Evolutionary conservation across 225 moss, liverwort and hornwort species (phyloP).

Genomic region (Rhytidiadelphus loreus): DNA sequence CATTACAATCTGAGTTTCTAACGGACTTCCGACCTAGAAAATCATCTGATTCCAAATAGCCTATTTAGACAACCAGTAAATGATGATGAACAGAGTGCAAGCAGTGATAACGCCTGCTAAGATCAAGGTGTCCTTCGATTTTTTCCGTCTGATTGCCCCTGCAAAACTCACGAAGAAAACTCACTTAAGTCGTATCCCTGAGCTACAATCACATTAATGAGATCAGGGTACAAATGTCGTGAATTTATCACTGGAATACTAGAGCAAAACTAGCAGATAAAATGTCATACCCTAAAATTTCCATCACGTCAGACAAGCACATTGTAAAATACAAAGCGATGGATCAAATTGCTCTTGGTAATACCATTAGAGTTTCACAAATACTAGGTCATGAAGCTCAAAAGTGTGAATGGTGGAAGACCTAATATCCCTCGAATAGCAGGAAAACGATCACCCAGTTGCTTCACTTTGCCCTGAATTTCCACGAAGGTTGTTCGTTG

Average conservation of each 20-base stretch:
- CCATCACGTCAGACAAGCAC: neutral
- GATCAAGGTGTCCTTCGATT: conserved; percentile 85
- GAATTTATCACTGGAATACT: neutral
- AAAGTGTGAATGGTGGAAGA: neutral
- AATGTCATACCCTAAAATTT: neutral
- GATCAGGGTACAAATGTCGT: neutral
- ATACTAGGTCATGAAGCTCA: neutral
- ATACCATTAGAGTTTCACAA: neutral
- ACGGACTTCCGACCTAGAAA: neutral
- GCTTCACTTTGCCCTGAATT: conserved; percentile 90
- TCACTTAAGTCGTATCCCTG: neutral
- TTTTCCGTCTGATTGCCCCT: conserved; percentile 96
- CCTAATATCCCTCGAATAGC: conserved; percentile 87
- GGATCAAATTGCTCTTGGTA: neutral
- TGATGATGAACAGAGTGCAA: conserved; percentile 83
- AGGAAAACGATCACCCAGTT: conserved; percentile 86
- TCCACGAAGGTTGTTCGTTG: conserved; percentile 71
- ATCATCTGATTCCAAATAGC: neutral
- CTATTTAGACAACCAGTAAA: conserved; percentile 95
- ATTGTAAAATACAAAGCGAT: neutral
- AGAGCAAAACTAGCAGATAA: neutral
- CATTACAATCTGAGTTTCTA: conserved; percentile 11
- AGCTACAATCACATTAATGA: neutral
- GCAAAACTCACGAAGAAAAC: neutral
- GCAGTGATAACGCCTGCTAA: conserved; percentile 79